Percentiles rank a stretch among this genome's conserved stretches.
Conservation (phyloP, 495 filamentous ascomycete genomes). For the Aspergillus steynii region DNA sequence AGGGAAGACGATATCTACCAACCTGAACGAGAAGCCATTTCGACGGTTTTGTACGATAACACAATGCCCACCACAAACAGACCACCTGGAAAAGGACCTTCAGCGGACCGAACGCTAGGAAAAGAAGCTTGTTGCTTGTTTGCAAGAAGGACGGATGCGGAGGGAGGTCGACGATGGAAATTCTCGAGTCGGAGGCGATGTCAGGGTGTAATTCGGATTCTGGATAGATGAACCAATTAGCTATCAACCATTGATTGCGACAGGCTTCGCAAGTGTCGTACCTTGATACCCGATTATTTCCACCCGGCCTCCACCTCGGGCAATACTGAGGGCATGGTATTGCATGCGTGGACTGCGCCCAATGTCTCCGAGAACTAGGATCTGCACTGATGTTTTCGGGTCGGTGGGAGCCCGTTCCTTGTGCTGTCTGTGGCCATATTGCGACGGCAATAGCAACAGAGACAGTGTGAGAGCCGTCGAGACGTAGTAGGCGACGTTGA, state of each 20-base stretch:
- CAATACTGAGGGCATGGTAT: slow-evolving; percentile 94
- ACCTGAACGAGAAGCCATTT: slow-evolving; percentile 83
- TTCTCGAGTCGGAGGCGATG: slow-evolving; percentile 60
- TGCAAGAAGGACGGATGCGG: slow-evolving; percentile 61
- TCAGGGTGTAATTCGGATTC: slow-evolving; percentile 76
- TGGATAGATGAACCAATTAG: slow-evolving; percentile 22
- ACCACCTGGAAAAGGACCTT: slow-evolving; percentile 84
- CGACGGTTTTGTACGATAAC: slow-evolving; percentile 68
- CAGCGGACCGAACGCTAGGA: slow-evolving; percentile 75
- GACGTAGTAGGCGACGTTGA: slow-evolving; percentile 46
- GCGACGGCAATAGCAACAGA: slow-evolving; percentile 52
- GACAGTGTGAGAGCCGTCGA: slow-evolving; percentile 52
- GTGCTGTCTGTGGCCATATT: slow-evolving; percentile 37
- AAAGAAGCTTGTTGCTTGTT: slow-evolving; percentile 71
- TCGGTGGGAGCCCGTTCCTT: slow-evolving; percentile 14
- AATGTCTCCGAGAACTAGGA: slow-evolving; percentile 98
- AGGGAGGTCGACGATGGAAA: slow-evolving; percentile 66
- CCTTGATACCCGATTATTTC: slow-evolving; percentile 87
- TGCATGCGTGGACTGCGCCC: slow-evolving; percentile 97
- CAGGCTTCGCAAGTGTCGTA: slow-evolving; percentile 28
- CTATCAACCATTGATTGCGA: slow-evolving; percentile 10
- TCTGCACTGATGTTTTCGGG: slow-evolving; percentile 57
- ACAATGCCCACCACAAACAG: slow-evolving; percentile 66
- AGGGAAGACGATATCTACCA: slow-evolving; percentile 3
- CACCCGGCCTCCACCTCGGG: slow-evolving; percentile 76